Evolutionary conservation across 73 alveolate genomes (phyloP), one percentile per base, ranked within the genome.

Genomic region (Paramecium primaurelia): DNA sequence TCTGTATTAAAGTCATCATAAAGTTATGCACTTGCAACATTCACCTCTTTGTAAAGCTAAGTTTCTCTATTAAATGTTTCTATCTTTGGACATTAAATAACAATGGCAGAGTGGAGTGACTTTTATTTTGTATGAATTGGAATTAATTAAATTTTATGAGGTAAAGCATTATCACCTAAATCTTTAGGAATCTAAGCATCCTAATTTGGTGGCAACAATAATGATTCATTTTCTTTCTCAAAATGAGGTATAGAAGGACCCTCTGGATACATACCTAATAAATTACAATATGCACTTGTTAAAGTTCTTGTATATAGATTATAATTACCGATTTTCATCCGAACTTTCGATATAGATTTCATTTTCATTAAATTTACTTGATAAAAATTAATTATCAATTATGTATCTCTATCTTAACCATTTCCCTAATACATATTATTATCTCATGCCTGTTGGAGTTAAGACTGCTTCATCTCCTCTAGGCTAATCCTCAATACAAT

Each of bases 221-320:
- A 54, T 54, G 26, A 54, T 16, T 12, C 12, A 34, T 71, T 36
- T 34, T 71, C 59, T 32, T 34, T 28, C 18, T 37, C 18, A 34
- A 71, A 34, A 8, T 71, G 20, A 71, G 86, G 86, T 16, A 71
- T 80, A 1, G 94, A 96, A 59, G 92, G 25, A 2, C 86, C 89
- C 64, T 88, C 95, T 49, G 99, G 99, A 86, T 95, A 97, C 58
- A 96, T 51, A 0, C 99, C 99, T 68, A 86, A 93, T 59, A 96
- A 83, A 86, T 96, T 97, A n/a, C 98, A 86, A 42, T 96, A 95
- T 8, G 95, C 97, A 93, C 99, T 97, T 77, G 91, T 45, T 28
- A 96, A 77, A 38, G 99, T 96, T 87, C 86, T 94, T 54, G 3
- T 6, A 64, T 12, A 38, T 38, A 7, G 2, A 38, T 38, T 38